phyloP scores from a whole-genome alignment of 2,329 filamentous ascomycete genomes.

The Rasamsonia emersonii region DNA sequence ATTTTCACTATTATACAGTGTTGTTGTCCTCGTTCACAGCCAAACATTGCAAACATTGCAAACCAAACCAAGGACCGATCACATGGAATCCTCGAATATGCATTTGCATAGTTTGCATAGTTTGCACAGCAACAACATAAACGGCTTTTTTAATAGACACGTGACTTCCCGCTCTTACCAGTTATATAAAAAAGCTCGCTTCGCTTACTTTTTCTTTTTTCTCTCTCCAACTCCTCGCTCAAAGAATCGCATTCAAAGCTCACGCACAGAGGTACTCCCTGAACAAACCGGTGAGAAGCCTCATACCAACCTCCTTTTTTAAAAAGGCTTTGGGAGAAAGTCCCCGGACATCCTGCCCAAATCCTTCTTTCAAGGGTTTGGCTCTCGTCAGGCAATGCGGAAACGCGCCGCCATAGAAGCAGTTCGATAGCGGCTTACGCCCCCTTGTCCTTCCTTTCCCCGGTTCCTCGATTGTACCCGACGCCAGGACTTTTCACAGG shows the following conservation, averaged over 20 bases:
- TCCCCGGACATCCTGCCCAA: conserved; percentile 80
- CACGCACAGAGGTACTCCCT: conserved; percentile 61
- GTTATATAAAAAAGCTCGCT: conserved; percentile 15
- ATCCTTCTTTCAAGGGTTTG: conserved; percentile 23
- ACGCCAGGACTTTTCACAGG: conserved; percentile 30
- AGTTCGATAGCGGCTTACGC: conserved; percentile 72
- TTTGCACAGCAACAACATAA: too few relatives aligned
- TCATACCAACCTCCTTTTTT: conserved; percentile 30
- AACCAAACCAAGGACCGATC: too few relatives aligned
- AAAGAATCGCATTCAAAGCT: conserved; percentile 99
- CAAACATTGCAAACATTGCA: too few relatives aligned
- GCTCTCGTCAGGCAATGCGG: conserved; percentile 55
- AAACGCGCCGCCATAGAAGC: conserved; percentile 99
- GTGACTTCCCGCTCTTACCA: too few relatives aligned
- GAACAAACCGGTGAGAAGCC: conserved; percentile 21
- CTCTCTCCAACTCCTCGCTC: conserved; percentile 73
- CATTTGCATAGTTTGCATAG: too few relatives aligned
- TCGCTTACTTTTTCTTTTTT: conserved; percentile 23
- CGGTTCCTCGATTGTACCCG: conserved; percentile 42
- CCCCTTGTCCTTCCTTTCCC: conserved; percentile 36
- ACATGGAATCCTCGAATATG: too few relatives aligned
- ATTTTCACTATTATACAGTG: too few relatives aligned
- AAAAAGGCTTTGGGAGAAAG: conserved; percentile 96
- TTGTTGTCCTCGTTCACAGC: too few relatives aligned
- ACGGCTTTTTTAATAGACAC: too few relatives aligned